Evolutionary conservation across 2,329 filamentous ascomycete genomes (phyloP).

Genomic region (Ophiocordyceps sinensis): DNA sequence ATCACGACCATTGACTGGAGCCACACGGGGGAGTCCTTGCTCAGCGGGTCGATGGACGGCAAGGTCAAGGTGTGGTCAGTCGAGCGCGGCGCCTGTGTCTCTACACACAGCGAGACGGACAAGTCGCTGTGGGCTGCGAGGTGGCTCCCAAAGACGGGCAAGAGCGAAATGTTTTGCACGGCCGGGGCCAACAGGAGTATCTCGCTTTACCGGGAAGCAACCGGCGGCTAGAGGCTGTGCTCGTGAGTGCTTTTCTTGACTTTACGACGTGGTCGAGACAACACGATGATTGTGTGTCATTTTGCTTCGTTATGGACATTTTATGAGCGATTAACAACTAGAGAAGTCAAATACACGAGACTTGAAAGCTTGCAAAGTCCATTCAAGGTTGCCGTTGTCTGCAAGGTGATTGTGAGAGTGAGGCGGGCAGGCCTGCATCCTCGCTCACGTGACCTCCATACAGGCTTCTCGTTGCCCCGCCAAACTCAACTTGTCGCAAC

Average conservation of each 20-base stretch:
- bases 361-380: neutral
- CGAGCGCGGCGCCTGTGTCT: constrained; percentile 69
- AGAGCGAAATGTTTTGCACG: constrained; percentile 60
- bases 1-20: constrained; percentile 88
- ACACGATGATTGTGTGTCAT: no score
- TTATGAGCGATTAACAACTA: no score
- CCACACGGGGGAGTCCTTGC: constrained; percentile 76
- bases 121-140: constrained; percentile 71
- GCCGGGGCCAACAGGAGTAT: constrained; percentile 64
- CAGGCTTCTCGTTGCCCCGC: constrained; percentile 40
- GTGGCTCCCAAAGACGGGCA: constrained; percentile 63
- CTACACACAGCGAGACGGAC: constrained; percentile 84
- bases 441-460: constrained; percentile 33
- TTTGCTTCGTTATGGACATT: no score
- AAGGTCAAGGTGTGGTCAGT: constrained; percentile 95
- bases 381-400: neutral
- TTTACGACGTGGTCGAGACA: no score
- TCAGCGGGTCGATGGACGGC: constrained; percentile 81
- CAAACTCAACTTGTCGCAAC: constrained; percentile 17
- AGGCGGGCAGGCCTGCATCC: no score
- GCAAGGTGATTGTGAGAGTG: neutral
- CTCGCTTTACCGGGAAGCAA: constrained; percentile 75
- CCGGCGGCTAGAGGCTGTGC: constrained; percentile 34
- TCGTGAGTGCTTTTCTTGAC: no score
- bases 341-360: no score